A percentile compares a stretch with the other conserved stretches of the same genome.
Evolutionary conservation across 225 moss, liverwort and hornwort genomes (phyloP).

Genomic region (Polytrichum formosum): DNA sequence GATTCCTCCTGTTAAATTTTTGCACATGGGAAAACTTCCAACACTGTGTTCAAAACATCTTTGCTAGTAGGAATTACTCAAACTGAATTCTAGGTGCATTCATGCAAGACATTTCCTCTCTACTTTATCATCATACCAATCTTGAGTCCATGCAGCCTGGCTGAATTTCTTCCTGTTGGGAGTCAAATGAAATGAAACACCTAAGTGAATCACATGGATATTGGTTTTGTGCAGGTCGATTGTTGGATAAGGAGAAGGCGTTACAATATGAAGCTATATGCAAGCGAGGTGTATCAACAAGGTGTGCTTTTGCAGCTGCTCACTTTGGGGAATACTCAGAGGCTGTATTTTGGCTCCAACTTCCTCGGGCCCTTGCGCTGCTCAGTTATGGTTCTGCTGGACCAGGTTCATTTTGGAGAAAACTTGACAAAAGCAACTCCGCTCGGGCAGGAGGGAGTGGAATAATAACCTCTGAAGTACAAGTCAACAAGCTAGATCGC

Average conservation of each 20-base stretch:
- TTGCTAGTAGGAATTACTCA: too few species aligned
- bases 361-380: slow-evolving; percentile 85
- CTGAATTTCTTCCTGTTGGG: too few species aligned
- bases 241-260: slow-evolving; percentile 84
- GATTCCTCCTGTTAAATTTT: neutral
- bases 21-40: too few species aligned
- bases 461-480: slow-evolving; percentile 26
- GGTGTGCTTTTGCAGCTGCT: slow-evolving; percentile 95
- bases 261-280: slow-evolving; percentile 64
- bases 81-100: too few species aligned
- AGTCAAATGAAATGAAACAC: too few species aligned
- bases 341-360: slow-evolving; percentile 94
- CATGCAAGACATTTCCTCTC: too few species aligned
- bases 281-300: slow-evolving; percentile 80
- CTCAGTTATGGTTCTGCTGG: slow-evolving; percentile 87
- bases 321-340: slow-evolving; percentile 97
- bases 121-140: too few species aligned
- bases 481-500: slow-evolving; percentile 32
- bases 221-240: slow-evolving; percentile 55
- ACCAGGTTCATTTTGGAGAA: slow-evolving; percentile 75
- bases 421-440: slow-evolving; percentile 16
- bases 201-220: neutral
- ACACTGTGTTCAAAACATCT: too few species aligned
- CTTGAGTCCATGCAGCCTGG: too few species aligned
- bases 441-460: slow-evolving; percentile 16